Evolutionary conservation across 805 yeast genomes (phyloP), one percentile per base, ranked within the genome.

Genomic region (Schwanniomyces vanrijiae): DNA sequence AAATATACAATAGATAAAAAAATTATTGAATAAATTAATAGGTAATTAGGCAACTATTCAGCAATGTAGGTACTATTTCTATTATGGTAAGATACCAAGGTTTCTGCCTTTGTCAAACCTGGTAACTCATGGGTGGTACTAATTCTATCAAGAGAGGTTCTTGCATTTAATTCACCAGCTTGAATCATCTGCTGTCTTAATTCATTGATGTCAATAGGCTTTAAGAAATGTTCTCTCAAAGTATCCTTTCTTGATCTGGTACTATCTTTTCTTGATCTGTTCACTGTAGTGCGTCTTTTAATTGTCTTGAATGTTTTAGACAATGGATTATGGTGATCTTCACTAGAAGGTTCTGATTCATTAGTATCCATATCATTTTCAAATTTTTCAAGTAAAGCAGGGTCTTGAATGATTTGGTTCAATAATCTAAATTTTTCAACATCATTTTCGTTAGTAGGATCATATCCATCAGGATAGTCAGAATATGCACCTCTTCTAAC

Each of bases 401-500:
- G 72, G 44, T 69, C 70, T 16, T 65, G 61, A 21, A 66, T 66
- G 20, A 71, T 58, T 38, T 65, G 62, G 20, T 55, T 60, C 35
- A 72, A 56, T 14, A 63, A 47, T 43, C 75, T 57, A 49, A 64
- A 71, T 51, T 64, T 65, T 49, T 73, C 78, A 40, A 73, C 60
- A 50, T 72, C 77, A 33, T 64, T 72, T n/a, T 56, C 44, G 42
- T 74, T 63, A 1, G 84, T 80, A 11, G 84, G 84, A 55, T 80
- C 84, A 55, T 73, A 80, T 16, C 76, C 79, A 1, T 51, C 57
- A 0, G 83, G 80, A 54, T 76, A 79, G 33, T 61, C 68, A 42
- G 69, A 71, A 57, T 71, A 85, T 44, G 69, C 77, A 6, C 89
- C 88, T 47, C 66, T 56, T 11, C 67, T 65, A 49, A 77, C 81